Conservation (phyloP, 1,284 basidiomycete genomes). For the Stereum hirsutum region DNA sequence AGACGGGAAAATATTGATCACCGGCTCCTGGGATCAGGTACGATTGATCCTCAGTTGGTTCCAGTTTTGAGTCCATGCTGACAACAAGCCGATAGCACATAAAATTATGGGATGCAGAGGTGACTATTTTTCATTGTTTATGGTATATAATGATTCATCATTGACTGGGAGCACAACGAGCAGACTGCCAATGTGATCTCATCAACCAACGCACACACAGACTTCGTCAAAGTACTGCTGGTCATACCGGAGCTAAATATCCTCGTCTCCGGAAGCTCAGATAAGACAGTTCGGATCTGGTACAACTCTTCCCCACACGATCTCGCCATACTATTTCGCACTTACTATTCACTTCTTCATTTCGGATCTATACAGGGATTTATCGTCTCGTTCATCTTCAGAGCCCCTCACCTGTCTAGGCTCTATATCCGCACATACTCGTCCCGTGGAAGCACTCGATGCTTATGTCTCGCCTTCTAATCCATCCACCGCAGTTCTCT, state of each 20-base stretch:
- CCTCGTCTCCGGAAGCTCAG: constrained; percentile 83
- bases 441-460: constrained; percentile 60
- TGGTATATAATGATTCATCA: neutral
- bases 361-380: constrained; percentile 53
- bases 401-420: constrained; percentile 44
- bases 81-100: constrained; percentile 55
- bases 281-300: constrained; percentile 88
- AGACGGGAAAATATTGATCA: constrained; percentile 52
- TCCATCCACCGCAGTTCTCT: constrained; percentile 31
- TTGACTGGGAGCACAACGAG: neutral
- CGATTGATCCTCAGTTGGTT: constrained; percentile 10
- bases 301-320: constrained; percentile 19
- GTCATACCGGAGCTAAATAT: constrained; percentile 58
- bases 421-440: constrained; percentile 64
- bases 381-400: constrained; percentile 27
- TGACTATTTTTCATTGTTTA: constrained; percentile 28
- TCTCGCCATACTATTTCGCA: neutral
- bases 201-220: constrained; percentile 69
- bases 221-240: constrained; percentile 80
- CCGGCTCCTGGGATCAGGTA: constrained; percentile 88
- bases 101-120: constrained; percentile 73
- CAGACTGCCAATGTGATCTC: constrained; percentile 66
- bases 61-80: constrained; percentile 8
- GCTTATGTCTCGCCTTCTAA: constrained; percentile 34
- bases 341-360: too few species aligned